A percentile compares a stretch with the other conserved stretches of the same genome.
Conservation (phyloP, 768 basidiomycete species). For the Leucogyrophana mollusca region DNA sequence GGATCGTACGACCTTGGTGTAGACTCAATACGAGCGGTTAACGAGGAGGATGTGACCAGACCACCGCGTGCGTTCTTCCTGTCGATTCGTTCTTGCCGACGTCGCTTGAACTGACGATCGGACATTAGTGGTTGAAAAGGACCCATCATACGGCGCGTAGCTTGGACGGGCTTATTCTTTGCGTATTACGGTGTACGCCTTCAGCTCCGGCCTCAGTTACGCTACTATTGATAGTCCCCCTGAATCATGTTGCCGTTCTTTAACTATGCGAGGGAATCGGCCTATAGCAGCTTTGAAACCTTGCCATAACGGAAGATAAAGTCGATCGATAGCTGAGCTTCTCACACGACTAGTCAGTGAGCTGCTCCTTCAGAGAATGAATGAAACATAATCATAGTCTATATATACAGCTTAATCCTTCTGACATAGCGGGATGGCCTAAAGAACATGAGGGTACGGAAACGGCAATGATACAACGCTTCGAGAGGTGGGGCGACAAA, state of each 20-base stretch:
- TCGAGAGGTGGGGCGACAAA: conserved; percentile 10
- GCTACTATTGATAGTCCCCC: too few relatives aligned
- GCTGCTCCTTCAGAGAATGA: not conserved
- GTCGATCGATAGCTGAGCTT: too few relatives aligned
- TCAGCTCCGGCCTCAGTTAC: too few relatives aligned
- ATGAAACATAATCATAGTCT: conserved; percentile 15
- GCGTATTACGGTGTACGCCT: too few relatives aligned
- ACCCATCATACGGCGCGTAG: conserved; percentile 21
- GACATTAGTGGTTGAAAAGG: conserved; percentile 21
- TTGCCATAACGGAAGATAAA: too few relatives aligned
- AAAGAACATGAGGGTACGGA: conserved; percentile 2
- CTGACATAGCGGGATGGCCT: conserved; percentile 4
- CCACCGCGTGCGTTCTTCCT: conserved; percentile 25
- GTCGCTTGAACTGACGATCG: not conserved
- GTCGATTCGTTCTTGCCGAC: not conserved
- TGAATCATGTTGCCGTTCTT: too few relatives aligned
- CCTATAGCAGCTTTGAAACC: too few relatives aligned
- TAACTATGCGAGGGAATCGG: too few relatives aligned
- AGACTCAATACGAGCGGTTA: conserved; percentile 79
- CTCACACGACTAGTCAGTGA: too few relatives aligned
- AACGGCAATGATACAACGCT: conserved; percentile 7
- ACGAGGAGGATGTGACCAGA: conserved; percentile 58
- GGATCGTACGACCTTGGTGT: conserved; percentile 84
- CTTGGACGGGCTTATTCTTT: too few relatives aligned
- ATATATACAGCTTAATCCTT: conserved; percentile 22